Base-by-base conservation (phyloP, 208 protist genomes). In the Trypanosoma cruzi region DNA sequence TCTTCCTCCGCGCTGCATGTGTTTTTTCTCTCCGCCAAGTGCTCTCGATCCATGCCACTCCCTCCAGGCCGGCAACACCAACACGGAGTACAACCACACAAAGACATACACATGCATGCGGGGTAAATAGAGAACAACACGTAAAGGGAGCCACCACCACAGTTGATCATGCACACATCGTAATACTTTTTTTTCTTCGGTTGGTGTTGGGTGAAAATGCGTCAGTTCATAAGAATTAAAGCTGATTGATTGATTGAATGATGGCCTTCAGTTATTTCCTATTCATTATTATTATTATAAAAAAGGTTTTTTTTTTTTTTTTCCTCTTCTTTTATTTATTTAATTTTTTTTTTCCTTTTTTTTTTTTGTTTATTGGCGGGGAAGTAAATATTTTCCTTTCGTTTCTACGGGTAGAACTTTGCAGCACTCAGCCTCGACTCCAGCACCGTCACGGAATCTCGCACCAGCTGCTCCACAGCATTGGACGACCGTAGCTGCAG, bases 401-500 rank as follows among this genome's bases (percentile, higher is more conserved):
- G 2, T 7, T 24, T 40, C 42, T 66, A 40, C 49, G 26, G 13
- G 11, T 26, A 73, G 67, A 85, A 85, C 29, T 52, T 37, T 1
- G 69, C 71, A 0, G 71, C 68, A 22, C 26, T 76, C 32, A 80
- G 20, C 18, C 32, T 53, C n/a, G 20, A 22, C 16, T 73, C 71
- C 40, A 68, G 57, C n/a, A 93, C 79, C 24, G 37, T 74, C 42
- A 90, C 56, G 22, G 60, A 55, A 50, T 70, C 63, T 3, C 34
- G 20, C 56, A 71, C 24, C 28, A 89, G 49, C 18, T 44, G 52
- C 36, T 67, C 70, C 10, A 81, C 81, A 26, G 71, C 73, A 29
- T 67, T 55, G 16, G 65, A 60, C 0, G 71, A 65, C 22, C 54
- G 34, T 32, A 92, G 78, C 73, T 86, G 53, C 36, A 87, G 40